phyloP scores from a whole-genome alignment of 495 filamentous ascomycete genomes.

The Hyaloscypha finlandica region DNA sequence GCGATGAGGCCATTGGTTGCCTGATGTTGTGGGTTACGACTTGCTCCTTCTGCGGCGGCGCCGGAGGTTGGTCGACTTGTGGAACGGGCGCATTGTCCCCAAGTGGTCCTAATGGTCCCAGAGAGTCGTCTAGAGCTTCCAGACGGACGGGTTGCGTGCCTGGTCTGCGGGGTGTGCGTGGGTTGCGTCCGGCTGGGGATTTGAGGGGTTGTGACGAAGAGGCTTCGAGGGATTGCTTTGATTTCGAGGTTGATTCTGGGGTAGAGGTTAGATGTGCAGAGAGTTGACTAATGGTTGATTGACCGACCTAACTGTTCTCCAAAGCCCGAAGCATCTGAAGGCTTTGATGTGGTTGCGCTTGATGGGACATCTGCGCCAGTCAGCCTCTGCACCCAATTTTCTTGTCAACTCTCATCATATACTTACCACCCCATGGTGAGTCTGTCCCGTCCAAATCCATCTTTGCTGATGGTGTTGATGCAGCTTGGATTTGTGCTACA shows the following conservation, averaged over 20 bases:
- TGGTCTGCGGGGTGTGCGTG: slow-evolving; percentile 65
- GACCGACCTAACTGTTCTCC: slow-evolving; percentile 22
- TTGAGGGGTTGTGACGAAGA: slow-evolving; percentile 28
- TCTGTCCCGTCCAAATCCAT: slow-evolving; percentile 67
- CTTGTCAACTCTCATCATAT: background rate
- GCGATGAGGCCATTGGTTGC: slow-evolving; percentile 49
- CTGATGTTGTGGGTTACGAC: slow-evolving; percentile 59
- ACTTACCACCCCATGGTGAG: slow-evolving; percentile 71
- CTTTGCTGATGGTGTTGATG: slow-evolving; percentile 22
- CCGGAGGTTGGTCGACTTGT: slow-evolving; percentile 69
- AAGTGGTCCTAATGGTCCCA: slow-evolving; percentile 89
- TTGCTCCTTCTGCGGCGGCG: slow-evolving; percentile 85
- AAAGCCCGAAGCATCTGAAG: slow-evolving; percentile 22
- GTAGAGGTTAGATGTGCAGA: slow-evolving; percentile 7
- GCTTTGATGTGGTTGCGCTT: slow-evolving; percentile 17
- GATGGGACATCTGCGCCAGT: slow-evolving; percentile 32
- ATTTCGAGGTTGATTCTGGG: slow-evolving; percentile 24
- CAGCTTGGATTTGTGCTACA: slow-evolving; percentile 2
- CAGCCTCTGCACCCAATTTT: slow-evolving; percentile 5
- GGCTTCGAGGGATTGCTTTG: slow-evolving; percentile 26
- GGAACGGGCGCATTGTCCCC: slow-evolving; percentile 56
- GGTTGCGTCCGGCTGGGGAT: slow-evolving; percentile 30
- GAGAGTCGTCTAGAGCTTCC: slow-evolving; percentile 85
- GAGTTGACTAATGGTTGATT: background rate
- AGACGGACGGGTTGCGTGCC: slow-evolving; percentile 80